Base-by-base conservation (phyloP, 2,329 filamentous ascomycete genomes). In the Fusarium longipes region DNA sequence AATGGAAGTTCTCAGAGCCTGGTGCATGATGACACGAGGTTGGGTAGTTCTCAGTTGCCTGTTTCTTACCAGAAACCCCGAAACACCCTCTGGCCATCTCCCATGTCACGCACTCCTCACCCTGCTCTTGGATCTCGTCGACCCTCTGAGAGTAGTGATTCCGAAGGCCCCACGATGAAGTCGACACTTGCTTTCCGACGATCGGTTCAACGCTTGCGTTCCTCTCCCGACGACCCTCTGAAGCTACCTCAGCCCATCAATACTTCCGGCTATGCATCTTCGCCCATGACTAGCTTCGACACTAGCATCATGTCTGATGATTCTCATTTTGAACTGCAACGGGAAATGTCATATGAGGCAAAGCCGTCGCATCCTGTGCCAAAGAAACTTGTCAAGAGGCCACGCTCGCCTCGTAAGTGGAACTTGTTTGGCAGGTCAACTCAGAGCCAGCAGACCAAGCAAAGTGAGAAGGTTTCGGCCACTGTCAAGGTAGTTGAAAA, bases 331-430 rank as follows among this genome's bases (percentile, higher is more conserved):
- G 79, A 84, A 15, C 70, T 81, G 24, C 79, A 81, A 12, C 66
- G 75, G 7, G 80, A 80, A 35, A 67, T 74, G 2, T 74, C 76
- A 8, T 76, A 72, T 10, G 77, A 77, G 6, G 73, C 74, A 8
- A 67, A 60, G 35, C 25, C 42, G 58, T 74, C 74, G 4, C 75
- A 64, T 22, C 67, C 73, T 20, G 74, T 72, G 1, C 78, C 84
- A 0, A 88, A 84, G 75, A 89, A 89, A 74, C 75, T 87, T 22
- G 80, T 82, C 22, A 89, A 88, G 74, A 81, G 82, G 52, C 74
- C 82, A 2, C 83, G 81, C 40, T 87, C 85, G 25, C 86, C 87
- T 24, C 82, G 84, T 9, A 88, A 85, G 68, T 90, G 88, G 88
- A 89, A 89, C 65, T 74, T 89, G 14, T 90, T 90, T 67, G 82